phyloP scores from a whole-genome alignment of 2,329 filamentous ascomycete genomes.

The Podosphaera fusca region DNA sequence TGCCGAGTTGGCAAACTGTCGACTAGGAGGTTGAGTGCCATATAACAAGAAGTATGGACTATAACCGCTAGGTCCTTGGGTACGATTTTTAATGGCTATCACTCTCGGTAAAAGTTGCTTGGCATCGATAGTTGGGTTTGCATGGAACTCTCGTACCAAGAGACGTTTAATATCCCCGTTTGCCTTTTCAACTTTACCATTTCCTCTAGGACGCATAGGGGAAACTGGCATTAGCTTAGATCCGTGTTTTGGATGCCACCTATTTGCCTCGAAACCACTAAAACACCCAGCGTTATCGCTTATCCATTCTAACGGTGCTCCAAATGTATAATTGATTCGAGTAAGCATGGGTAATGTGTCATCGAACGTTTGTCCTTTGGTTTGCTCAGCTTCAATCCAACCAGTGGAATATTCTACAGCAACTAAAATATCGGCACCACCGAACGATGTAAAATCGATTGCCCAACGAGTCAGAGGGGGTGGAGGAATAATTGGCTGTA shows the following conservation, averaged over 20 bases:
- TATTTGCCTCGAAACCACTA: background rate
- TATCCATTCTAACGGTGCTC: background rate
- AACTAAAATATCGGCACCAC: background rate
- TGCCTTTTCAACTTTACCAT: background rate
- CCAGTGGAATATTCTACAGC: background rate
- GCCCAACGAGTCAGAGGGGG: background rate
- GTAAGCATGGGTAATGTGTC: background rate
- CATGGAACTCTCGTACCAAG: background rate
- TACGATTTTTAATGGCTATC: background rate
- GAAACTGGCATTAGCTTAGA: background rate
- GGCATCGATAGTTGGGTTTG: background rate
- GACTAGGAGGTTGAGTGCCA: background rate
- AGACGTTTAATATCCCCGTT: background rate
- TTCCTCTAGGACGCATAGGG: background rate
- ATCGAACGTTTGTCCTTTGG: background rate
- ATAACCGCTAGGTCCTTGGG: background rate
- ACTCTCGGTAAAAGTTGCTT: background rate
- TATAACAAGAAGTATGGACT: slow-evolving; percentile 1
- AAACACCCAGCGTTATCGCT: background rate
- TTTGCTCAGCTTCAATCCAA: background rate
- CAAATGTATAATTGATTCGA: background rate
- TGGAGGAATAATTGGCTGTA: background rate
- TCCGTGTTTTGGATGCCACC: background rate
- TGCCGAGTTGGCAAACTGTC: background rate
- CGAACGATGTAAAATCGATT: background rate